Percentiles rank a stretch among this genome's conserved stretches.
Conservation (phyloP, 139 green algal genomes). For the Spirogloea muscicola region DNA sequence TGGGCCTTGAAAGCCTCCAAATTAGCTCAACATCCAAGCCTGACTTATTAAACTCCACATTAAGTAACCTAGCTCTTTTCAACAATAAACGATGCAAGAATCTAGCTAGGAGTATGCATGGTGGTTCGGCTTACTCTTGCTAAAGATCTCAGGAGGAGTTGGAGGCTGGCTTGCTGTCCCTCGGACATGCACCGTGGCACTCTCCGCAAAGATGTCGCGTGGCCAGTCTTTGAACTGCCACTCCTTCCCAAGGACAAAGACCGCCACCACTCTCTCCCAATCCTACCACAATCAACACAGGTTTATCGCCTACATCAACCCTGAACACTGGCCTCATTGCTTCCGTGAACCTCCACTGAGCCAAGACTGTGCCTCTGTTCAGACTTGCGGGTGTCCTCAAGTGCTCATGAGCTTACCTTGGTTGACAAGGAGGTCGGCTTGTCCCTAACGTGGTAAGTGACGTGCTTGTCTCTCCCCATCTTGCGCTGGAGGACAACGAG, state of each 20-base stretch:
- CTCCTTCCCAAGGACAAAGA: slow-evolving; percentile 63
- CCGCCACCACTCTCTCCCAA: slow-evolving; percentile 65
- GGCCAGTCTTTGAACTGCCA: slow-evolving; percentile 75
- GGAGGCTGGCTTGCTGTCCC: neutral
- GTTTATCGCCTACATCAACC: neutral
- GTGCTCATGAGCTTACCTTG: neutral
- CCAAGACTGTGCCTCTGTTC: neutral
- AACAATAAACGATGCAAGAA: neutral
- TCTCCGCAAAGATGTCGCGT: slow-evolving; percentile 35
- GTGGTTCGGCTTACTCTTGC: neutral
- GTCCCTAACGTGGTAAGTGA: slow-evolving; percentile 60
- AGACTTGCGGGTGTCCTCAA: neutral
- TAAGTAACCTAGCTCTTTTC: neutral
- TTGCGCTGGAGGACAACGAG: slow-evolving; percentile 41
- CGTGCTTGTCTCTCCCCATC: slow-evolving; percentile 52
- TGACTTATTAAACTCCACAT: neutral
- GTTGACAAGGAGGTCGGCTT: slow-evolving; percentile 28
- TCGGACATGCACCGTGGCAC: neutral
- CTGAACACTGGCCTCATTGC: neutral
- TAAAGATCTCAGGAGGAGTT: neutral
- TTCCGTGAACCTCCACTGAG: neutral
- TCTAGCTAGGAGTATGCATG: neutral
- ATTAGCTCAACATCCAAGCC: too few relatives aligned
- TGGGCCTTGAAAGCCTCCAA: neutral
- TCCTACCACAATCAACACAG: slow-evolving; percentile 33